These are phyloP conservation scores for Jasminum sambac DNA, from an alignment of 257 asterid species.

Conservation along the genomic window DNA sequence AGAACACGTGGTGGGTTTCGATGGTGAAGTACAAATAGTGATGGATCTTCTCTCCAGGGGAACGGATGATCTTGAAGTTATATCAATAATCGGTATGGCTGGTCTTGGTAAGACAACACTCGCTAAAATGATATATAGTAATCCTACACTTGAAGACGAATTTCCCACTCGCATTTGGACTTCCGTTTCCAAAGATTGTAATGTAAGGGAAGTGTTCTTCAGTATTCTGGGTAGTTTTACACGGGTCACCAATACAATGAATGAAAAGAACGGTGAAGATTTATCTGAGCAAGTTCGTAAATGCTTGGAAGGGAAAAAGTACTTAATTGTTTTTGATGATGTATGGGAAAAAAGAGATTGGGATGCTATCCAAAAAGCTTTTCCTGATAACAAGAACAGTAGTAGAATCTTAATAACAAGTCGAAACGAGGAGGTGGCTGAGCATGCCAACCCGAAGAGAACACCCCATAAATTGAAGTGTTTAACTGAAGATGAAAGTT, in stretches of 20 bases:
- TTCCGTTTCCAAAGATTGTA: conserved; percentile 32
- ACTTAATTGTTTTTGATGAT: conserved; percentile 42
- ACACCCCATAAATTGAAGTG: conserved; percentile 32
- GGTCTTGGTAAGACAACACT: conserved; percentile 47
- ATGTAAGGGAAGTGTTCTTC: conserved; percentile 17
- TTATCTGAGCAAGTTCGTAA: conserved; percentile 4
- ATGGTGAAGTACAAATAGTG: conserved; percentile 26
- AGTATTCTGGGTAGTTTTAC: conserved; percentile 20
- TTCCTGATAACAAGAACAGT: conserved; percentile 17
- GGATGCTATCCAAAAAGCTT: conserved; percentile 31
- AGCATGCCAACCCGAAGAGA: conserved; percentile 5
- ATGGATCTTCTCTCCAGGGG: conserved; percentile 25
- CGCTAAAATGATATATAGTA: conserved; percentile 32
- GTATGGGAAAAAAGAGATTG: conserved; percentile 32
- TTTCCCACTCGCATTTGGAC: conserved; percentile 38
- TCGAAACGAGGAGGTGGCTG: conserved; percentile 31
- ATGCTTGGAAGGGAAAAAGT: conserved; percentile 15
- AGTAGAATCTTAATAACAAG: conserved; percentile 46
- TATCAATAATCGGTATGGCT: conserved; percentile 40
- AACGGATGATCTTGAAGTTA: conserved; percentile 24
- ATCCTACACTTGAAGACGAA: conserved; percentile 12
- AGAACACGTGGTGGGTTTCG: conserved; percentile 36
- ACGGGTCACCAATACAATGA: conserved; percentile 9
- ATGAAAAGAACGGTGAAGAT: conserved; percentile 8
- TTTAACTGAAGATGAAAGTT: conserved; percentile 27